Percentiles rank a stretch among this genome's conserved stretches.
These are phyloP conservation scores for Pythium coloratum DNA, from an alignment of 352 stramenopile genomes.

Conservation along the genomic window DNA sequence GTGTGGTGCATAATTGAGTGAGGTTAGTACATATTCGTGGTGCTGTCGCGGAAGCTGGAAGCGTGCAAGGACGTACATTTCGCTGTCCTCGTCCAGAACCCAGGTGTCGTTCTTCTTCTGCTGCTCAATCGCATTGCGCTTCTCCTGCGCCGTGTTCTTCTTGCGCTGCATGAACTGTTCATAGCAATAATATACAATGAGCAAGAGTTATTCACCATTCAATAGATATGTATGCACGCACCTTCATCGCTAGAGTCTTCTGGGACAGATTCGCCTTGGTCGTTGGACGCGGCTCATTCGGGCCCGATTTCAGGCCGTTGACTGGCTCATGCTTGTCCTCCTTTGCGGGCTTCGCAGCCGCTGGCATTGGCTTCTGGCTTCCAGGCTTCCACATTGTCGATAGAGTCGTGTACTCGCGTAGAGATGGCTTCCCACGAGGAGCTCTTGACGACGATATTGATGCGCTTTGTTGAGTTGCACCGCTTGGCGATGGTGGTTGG, in stretches of 20 bases:
- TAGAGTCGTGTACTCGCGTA: not conserved
- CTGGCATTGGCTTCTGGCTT: constrained; percentile 35
- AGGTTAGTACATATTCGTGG: constrained; percentile 1
- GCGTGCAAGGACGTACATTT: constrained; percentile 5
- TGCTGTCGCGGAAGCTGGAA: too few species aligned
- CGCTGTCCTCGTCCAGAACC: constrained; percentile 36
- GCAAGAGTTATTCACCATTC: not conserved
- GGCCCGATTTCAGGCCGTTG: constrained; percentile 19
- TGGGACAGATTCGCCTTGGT: constrained; percentile 62
- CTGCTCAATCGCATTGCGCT: constrained; percentile 48
- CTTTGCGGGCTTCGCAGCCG: not conserved
- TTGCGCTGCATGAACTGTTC: constrained; percentile 87
- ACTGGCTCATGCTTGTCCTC: constrained; percentile 24
- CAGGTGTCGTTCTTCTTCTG: constrained; percentile 67
- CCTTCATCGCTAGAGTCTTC: constrained; percentile 88
- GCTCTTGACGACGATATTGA: not conserved
- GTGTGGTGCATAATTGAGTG: not conserved
- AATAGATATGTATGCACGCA: constrained; percentile 3
- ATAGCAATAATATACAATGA: not conserved
- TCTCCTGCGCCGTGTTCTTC: constrained; percentile 57
- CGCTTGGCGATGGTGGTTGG: constrained; percentile 34
- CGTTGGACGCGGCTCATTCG: constrained; percentile 30
- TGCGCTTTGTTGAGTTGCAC: constrained; percentile 18
- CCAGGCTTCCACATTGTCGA: constrained; percentile 64
- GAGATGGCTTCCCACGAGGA: constrained; percentile 3